Evolutionary conservation across 1,284 basidiomycete genomes (phyloP).

Genomic region (Ceratobasidium sp.): DNA sequence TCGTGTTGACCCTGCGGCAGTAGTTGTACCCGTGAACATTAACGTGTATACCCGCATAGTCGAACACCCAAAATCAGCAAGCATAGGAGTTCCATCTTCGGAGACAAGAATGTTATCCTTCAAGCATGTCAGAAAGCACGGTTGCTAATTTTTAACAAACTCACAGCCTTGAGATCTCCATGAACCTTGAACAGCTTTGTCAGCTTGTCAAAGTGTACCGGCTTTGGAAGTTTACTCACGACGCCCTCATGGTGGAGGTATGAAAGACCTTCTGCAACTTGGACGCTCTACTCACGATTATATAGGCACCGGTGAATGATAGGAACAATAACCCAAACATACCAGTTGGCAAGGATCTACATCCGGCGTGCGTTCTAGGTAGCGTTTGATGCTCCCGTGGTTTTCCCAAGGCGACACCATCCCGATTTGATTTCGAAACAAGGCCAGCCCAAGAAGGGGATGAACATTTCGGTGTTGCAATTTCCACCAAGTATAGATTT

Average conservation of each 20-base stretch:
- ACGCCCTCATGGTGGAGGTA: not conserved
- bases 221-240: not conserved
- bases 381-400: not conserved
- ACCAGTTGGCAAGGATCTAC: not conserved
- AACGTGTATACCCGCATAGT: not conserved
- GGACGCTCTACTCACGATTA: not conserved
- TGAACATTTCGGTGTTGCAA: not conserved
- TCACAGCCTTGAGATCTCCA: constrained; percentile 13
- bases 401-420: constrained; percentile 19
- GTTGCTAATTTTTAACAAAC: not conserved
- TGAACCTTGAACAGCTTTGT: not conserved
- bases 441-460: not conserved
- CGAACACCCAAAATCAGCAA: not conserved
- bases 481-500: constrained; percentile 16
- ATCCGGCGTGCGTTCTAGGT: not conserved
- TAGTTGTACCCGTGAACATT: not conserved
- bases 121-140: not conserved
- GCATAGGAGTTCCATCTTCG: not conserved
- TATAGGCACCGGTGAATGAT: not conserved
- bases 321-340: not conserved
- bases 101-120: not conserved
- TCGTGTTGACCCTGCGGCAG: not conserved
- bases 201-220: not conserved
- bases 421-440: not conserved
- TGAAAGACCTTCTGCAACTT: not conserved